phyloP scores from a whole-genome alignment of 148 eudicot species.

The Nyssa sinensis region DNA sequence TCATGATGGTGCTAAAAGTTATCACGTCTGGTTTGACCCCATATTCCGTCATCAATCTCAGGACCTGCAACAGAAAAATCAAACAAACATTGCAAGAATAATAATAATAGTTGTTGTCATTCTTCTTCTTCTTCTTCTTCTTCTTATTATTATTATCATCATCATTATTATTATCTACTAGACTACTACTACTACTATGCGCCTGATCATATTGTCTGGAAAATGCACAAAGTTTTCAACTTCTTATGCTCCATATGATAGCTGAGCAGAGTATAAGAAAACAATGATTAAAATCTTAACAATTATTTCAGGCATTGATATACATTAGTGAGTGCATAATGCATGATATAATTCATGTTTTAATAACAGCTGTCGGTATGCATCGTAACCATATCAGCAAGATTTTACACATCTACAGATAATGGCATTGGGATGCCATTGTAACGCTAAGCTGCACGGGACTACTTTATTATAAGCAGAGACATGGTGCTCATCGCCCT shows the following conservation, averaged over 20 bases:
- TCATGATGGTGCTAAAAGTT: conserved; percentile 82
- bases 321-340: too few relatives aligned
- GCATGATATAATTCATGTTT: too few relatives aligned
- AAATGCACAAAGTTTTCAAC: neutral
- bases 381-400: neutral
- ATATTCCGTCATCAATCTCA: conserved; percentile 66
- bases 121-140: neutral
- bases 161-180: too few relatives aligned
- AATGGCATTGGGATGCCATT: neutral
- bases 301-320: too few relatives aligned
- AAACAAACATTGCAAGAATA: neutral
- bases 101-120: too few relatives aligned
- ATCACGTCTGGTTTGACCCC: conserved; percentile 78
- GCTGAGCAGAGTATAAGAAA: too few relatives aligned
- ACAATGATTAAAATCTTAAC: neutral
- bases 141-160: too few relatives aligned
- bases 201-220: neutral
- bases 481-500: neutral
- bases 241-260: neutral
- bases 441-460: neutral
- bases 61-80: too few relatives aligned
- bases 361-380: too few relatives aligned
- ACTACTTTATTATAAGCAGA: neutral
- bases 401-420: neutral
- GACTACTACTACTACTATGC: too few relatives aligned